Conservation (phyloP, 2,329 filamentous ascomycete species). For the Exophiala sideris region DNA sequence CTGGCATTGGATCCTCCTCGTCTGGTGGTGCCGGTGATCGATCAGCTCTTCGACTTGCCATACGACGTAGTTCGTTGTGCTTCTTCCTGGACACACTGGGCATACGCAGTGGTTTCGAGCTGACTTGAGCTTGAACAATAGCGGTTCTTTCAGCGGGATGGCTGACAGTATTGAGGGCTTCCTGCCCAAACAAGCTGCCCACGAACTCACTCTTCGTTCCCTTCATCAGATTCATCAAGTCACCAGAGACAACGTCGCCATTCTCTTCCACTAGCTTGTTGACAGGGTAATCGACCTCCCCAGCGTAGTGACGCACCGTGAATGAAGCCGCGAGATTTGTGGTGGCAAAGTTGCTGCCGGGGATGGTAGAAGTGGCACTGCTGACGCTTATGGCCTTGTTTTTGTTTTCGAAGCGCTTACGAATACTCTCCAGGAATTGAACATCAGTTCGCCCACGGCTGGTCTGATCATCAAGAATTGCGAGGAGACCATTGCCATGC, state of each 20-base stretch:
- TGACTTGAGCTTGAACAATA: constrained; percentile 93
- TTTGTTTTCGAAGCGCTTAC: constrained; percentile 91
- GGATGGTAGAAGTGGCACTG: constrained; percentile 69
- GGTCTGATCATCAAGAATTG: constrained; percentile 94
- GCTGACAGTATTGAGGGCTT: constrained; percentile 85
- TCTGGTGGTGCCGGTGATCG: constrained; percentile 39
- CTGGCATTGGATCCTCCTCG: constrained; percentile 31
- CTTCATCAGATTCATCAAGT: constrained; percentile 90
- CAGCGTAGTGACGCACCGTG: constrained; percentile 91
- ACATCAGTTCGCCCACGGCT: constrained; percentile 81
- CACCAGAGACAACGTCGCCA: constrained; percentile 90
- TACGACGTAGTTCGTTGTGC: constrained; percentile 52
- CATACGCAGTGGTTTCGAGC: constrained; percentile 87
- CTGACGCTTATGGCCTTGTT: constrained; percentile 84
- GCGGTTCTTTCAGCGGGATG: constrained; percentile 87
- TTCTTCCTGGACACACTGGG: constrained; percentile 88
- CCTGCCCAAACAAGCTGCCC: constrained; percentile 88
- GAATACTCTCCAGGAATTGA: constrained; percentile 84
- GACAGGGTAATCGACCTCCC: constrained; percentile 90
- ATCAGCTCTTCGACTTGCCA: constrained; percentile 37
- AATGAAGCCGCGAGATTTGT: constrained; percentile 78
- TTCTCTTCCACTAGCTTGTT: constrained; percentile 90
- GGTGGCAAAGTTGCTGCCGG: constrained; percentile 85
- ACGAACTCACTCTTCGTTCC: constrained; percentile 87
- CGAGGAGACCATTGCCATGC: constrained; percentile 84